Conservation (phyloP, 1,139 yeast species). For the Zygoascus hellenicus region DNA sequence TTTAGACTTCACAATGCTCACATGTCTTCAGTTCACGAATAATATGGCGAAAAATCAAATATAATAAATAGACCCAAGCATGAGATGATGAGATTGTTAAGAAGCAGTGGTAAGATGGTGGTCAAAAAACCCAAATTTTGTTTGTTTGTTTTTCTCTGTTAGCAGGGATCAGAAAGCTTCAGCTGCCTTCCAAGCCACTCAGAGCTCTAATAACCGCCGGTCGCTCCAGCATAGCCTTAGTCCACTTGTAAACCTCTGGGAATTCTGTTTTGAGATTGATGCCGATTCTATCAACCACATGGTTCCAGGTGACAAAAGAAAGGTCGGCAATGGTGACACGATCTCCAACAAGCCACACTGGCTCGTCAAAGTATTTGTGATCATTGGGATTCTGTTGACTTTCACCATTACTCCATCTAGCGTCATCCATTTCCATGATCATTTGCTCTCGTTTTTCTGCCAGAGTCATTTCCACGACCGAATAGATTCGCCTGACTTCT, state of each 20-base stretch:
- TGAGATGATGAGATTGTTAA: no score
- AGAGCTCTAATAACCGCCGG: constrained; percentile 35
- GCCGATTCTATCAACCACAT: constrained; percentile 89
- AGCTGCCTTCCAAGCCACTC: constrained; percentile 25
- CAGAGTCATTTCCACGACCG: constrained; percentile 90
- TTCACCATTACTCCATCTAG: constrained; percentile 81
- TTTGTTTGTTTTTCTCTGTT: no score
- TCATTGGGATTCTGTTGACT: constrained; percentile 68
- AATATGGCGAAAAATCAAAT: no score
- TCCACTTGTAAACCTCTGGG: constrained; percentile 96
- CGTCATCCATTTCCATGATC: constrained; percentile 85
- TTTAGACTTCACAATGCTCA: no score
- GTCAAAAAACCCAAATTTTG: no score
- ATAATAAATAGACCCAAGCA: no score
- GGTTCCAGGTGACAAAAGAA: constrained; percentile 94
- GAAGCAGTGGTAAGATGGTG: no score
- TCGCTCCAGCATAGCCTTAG: constrained; percentile 38
- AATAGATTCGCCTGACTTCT: constrained; percentile 89
- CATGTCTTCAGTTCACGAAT: no score
- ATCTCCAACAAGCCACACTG: constrained; percentile 94
- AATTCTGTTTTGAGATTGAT: constrained; percentile 80
- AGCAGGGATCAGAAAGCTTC: no score
- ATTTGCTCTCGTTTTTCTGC: constrained; percentile 90
- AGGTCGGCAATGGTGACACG: constrained; percentile 86
- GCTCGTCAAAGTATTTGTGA: constrained; percentile 82